These are phyloP conservation scores for Colletotrichum euphorbiae DNA, from an alignment of 2,329 filamentous ascomycete species.

Conservation along the genomic window DNA sequence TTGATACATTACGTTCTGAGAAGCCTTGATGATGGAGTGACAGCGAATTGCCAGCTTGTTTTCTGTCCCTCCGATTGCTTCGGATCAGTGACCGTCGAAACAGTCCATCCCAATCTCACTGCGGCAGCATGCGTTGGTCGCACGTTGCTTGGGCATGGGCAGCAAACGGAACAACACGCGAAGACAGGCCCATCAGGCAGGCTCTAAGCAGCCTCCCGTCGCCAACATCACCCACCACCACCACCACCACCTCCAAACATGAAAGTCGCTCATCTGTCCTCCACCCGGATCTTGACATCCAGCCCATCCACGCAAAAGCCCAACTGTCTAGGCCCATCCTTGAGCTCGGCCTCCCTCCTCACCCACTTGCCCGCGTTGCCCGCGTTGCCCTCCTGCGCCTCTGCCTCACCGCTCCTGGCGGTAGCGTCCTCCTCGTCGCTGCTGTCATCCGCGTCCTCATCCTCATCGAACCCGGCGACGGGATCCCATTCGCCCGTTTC, in stretches of 20 bases:
- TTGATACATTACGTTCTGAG: too few species aligned
- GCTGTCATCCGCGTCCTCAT: slow-evolving; percentile 61
- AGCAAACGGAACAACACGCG: slow-evolving; percentile 6
- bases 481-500: slow-evolving; percentile 94
- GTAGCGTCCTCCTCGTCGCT: slow-evolving; percentile 63
- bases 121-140: slow-evolving; percentile 13
- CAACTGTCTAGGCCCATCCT: slow-evolving; percentile 82
- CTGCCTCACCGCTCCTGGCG: slow-evolving; percentile 45
- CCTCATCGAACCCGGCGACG: slow-evolving; percentile 71
- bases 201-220: slow-evolving; percentile 14
- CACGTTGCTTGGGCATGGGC: slow-evolving; percentile 3
- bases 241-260: neutral
- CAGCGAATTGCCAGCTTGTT: neutral
- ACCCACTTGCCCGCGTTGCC: slow-evolving; percentile 74
- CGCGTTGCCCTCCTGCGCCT: slow-evolving; percentile 47
- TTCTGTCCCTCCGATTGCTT: slow-evolving; percentile 12
- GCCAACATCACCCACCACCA: neutral
- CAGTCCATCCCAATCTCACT: neutral
- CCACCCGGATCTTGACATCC: slow-evolving; percentile 78
- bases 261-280: slow-evolving; percentile 53
- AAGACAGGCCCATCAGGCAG: neutral
- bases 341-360: slow-evolving; percentile 82
- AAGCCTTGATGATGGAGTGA: too few species aligned
- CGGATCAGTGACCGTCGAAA: neutral
- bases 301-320: slow-evolving; percentile 84